phyloP scores from a whole-genome alignment of 805 yeast species.

The Candida boidinii region DNA sequence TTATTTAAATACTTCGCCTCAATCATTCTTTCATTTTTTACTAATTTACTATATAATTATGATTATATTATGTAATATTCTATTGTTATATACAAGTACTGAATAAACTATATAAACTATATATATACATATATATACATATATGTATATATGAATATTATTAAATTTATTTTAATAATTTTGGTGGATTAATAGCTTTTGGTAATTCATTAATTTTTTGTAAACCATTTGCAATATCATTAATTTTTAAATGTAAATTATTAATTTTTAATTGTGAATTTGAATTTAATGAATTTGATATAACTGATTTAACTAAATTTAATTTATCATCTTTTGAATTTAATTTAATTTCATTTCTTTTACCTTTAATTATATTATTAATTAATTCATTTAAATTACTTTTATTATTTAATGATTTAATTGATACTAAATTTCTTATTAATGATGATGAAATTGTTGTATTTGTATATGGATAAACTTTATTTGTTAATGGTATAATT shows the following conservation, averaged over 20 bases:
- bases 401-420: not conserved
- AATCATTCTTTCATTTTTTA: no score
- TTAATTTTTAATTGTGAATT: slow-evolving; percentile 24
- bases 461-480: not conserved
- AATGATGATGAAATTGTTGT: not conserved
- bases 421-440: not conserved
- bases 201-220: slow-evolving; percentile 14
- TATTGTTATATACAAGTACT: not conserved
- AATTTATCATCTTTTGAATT: slow-evolving; percentile 7
- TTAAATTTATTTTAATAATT: not conserved
- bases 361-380: not conserved
- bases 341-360: not conserved
- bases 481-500: not conserved
- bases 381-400: not conserved
- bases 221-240: slow-evolving; percentile 13
- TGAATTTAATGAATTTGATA: slow-evolving; percentile 20
- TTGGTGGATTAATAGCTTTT: slow-evolving; percentile 1
- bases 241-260: slow-evolving; percentile 11
- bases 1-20: no score
- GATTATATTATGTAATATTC: not conserved
- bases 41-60: not conserved
- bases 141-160: not conserved
- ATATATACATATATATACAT: not conserved
- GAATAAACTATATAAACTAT: not conserved
- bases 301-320: slow-evolving; percentile 21